These are phyloP conservation scores for Rhododendron ferrugineum DNA, from an alignment of 148 eudicot species.

Conservation along the genomic window DNA sequence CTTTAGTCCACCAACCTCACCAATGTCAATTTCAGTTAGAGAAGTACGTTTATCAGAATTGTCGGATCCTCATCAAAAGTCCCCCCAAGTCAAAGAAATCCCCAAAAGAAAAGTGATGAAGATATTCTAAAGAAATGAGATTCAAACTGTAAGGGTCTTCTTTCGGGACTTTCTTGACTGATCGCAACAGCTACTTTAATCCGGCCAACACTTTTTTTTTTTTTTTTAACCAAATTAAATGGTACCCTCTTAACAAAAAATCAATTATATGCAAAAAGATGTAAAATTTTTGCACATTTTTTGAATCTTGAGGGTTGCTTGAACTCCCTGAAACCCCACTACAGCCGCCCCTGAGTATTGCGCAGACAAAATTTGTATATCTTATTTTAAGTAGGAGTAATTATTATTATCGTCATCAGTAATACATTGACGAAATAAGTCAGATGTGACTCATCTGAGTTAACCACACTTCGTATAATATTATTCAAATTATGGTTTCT, in stretches of 20 bases:
- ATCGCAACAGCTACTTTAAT: not conserved
- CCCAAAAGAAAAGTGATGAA: not conserved
- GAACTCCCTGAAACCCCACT: not conserved
- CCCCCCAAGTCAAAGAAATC: not conserved
- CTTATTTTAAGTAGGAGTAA: not conserved
- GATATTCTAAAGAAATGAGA: not conserved
- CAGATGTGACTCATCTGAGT: not conserved
- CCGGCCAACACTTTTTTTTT: not conserved
- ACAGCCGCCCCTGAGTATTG: not conserved
- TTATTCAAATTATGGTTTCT: not conserved
- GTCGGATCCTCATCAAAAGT: not conserved
- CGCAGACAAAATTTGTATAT: not conserved
- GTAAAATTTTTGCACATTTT: not conserved
- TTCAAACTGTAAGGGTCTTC: not conserved
- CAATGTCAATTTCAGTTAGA: slow-evolving; percentile 27
- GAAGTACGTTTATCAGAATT: slow-evolving; percentile 24
- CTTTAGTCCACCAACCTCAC: slow-evolving; percentile 24
- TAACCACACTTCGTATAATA: not conserved
- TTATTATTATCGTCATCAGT: too few species aligned
- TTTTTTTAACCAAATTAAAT: not conserved
- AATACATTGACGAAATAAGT: too few species aligned
- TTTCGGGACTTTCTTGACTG: not conserved
- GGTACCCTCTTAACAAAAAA: not conserved
- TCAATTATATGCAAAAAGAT: not conserved
- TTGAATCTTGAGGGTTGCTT: too few species aligned